Base-by-base conservation (phyloP, 164 flowering plant species). In the Liriodendron chinense region DNA sequence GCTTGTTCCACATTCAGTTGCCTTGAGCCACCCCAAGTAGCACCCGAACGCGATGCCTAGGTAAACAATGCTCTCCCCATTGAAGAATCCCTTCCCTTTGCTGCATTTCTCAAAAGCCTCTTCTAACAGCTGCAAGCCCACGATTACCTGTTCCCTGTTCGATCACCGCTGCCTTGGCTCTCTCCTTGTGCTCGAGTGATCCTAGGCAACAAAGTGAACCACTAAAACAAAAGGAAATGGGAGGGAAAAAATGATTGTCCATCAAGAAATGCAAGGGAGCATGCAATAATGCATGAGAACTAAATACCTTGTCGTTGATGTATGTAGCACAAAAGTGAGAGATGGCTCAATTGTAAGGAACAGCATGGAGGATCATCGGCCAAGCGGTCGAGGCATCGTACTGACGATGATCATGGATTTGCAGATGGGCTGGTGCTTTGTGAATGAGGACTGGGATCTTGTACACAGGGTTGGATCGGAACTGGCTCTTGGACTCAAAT, bases 261-360 rank as follows among this genome's bases (percentile, higher is more conserved):
- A 34, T 34, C 43, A 34, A 34, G 7, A 4, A 34, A 34, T 34
- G 43, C 6, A 34, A 7, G 43, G 43, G 5, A 34, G 7, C 43
- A 34, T 34, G 43, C 5, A 1, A 34, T 34, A 65, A 21, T n/a
- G 34, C 8, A 65, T 1, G 14, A 65, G 28, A 14, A 28, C 7
- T 14, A 26, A 25, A 18, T 76, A 92, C 93, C 93, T 87, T 87
- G 1, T 87, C 89, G 53, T 90, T 93, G 5, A 90, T 47, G 76
- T 86, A 92, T n/a, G 85, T 80, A 18, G 87, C 90, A 93, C 97
- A 92, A 63, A 92, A 90, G 7, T 92, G 87, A 7, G 86, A 85
- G 25, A 70, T 77, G 81, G 92, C 91, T 0, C 93, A 88, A 64
- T 87, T 90, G 47, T 87, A 90, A 8, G 93, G 84, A 68, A 90